Conservation (phyloP, 2,329 filamentous ascomycete genomes). For the Pseudonectria buxi region DNA sequence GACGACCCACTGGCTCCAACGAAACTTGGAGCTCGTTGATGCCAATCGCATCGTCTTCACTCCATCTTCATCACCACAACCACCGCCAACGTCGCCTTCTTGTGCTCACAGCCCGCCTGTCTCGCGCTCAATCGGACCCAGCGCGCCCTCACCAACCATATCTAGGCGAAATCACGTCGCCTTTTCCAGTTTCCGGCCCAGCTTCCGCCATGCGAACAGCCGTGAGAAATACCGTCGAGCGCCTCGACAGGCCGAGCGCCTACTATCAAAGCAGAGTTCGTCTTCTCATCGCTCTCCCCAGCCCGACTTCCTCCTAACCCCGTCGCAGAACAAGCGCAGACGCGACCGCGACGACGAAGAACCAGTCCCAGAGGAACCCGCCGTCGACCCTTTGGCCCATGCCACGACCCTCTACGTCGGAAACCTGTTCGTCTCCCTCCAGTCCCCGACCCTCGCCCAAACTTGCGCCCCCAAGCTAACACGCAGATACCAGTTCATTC, state of each 20-base stretch:
- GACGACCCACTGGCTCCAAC: no score
- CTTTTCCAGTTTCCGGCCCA: not conserved
- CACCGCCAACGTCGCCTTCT: no score
- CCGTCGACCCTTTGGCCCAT: conserved; percentile 66
- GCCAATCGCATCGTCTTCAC: no score
- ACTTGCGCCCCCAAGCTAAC: conserved; percentile 9
- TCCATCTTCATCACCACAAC: no score
- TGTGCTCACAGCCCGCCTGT: no score
- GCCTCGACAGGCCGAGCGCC: conserved; percentile 88
- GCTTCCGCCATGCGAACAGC: conserved; percentile 37
- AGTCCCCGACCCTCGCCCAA: no score
- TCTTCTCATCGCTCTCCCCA: conserved; percentile 5
- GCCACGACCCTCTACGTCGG: conserved; percentile 96
- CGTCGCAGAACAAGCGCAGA: conserved; percentile 62
- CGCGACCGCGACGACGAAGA: conserved; percentile 54
- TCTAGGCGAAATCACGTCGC: not conserved
- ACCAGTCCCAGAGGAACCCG: conserved; percentile 40
- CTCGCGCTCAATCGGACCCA: not conserved
- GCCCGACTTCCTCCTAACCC: conserved; percentile 2
- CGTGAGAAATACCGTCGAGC: conserved; percentile 69
- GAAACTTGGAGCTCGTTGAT: no score
- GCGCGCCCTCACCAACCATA: not conserved
- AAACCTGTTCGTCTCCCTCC: conserved; percentile 60
- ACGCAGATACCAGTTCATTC: conserved; percentile 61
- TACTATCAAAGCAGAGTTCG: conserved; percentile 81